These are phyloP conservation scores for Haplosporangium sp. DNA, from an alignment of 371 early-diverging fungal genomes.

Conservation along the genomic window DNA sequence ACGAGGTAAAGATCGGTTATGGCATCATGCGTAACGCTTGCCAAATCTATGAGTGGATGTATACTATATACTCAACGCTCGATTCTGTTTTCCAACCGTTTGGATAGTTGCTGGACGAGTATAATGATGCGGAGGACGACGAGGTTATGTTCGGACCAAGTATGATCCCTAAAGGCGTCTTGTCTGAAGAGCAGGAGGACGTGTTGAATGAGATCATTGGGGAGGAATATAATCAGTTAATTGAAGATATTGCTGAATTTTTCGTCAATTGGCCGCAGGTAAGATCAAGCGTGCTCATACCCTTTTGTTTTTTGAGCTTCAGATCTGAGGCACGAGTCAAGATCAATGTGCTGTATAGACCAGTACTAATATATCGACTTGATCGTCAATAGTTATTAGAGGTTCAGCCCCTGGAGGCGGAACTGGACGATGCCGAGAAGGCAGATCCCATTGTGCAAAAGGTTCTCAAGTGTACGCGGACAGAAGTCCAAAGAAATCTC, in stretches of 20 bases:
- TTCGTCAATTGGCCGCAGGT: conserved; percentile 49
- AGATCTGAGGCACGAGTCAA: neutral
- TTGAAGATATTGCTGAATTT: conserved; percentile 46
- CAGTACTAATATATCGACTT: neutral
- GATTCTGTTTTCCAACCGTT: neutral
- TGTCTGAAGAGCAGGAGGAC: conserved; percentile 39
- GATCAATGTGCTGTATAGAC: neutral
- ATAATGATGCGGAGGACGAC: conserved; percentile 22
- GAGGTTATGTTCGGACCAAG: neutral
- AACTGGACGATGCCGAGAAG: conserved; percentile 7
- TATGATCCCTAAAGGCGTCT: conserved; percentile 31
- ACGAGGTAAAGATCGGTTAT: conserved; percentile 13
- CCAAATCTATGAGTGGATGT: too few relatives aligned
- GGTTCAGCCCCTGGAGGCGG: conserved; percentile 14
- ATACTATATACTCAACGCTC: neutral
- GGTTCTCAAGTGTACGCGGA: conserved; percentile 18
- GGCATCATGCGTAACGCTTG: neutral
- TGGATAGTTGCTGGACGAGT: conserved; percentile 26
- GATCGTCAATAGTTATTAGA: conserved; percentile 12
- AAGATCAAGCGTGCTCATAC: neutral
- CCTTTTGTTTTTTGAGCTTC: neutral
- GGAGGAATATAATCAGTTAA: conserved; percentile 9
- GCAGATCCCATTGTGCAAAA: conserved; percentile 28
- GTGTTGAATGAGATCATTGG: conserved; percentile 28
- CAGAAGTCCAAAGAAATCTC: conserved; percentile 13